Evolutionary conservation across 2,329 filamentous ascomycete species (phyloP), one percentile per base, ranked within the genome.

Genomic region (Domatiomyces globalis): DNA sequence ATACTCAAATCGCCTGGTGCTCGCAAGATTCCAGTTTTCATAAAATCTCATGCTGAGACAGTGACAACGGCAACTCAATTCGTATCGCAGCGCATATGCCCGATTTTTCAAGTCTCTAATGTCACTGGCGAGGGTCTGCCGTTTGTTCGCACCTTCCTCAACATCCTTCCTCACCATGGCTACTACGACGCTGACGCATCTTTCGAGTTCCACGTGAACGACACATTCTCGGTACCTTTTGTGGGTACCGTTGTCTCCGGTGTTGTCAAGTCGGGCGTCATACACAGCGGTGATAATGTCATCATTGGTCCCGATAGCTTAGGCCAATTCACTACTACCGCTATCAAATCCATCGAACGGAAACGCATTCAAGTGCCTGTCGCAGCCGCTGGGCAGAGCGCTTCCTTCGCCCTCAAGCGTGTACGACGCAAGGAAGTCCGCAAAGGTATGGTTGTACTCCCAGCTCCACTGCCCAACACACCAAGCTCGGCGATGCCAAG

Each of bases 61-160:
- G 84, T 98, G 62, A 89, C 92, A 66, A 98, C 92, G 0, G 90
- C 92, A 8, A 90, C 87, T 0, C 92, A 96, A 66, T 95, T 98
- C 63, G 87, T 96, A 60, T 92, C 85, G 61, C 85, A 94, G 67
- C 80, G 92, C 43, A 95, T 98, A 64, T 96, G 90, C 63, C 92
- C 92, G 10, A 84, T 98, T 57, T 98, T 98, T 71, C 89, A 96
- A 63, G 88, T 98, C 9, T 96, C 90, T 60, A 98, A 98, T 63
- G 92, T 98, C 29, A 96, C 92, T 0, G 92, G 92, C 45, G 80
- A 94, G 67, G 87, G 86, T 55, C 76, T 98, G 45, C 86, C 95
- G 56, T 76, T 95, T 4, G 88, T 98, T 4, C 84, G 90, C 50
- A 86, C 84, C 0, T 98, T 98, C 67, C 71, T 98, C 50, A 96